phyloP scores from a whole-genome alignment of 768 basidiomycete species.

The Agrocybe pediades region DNA sequence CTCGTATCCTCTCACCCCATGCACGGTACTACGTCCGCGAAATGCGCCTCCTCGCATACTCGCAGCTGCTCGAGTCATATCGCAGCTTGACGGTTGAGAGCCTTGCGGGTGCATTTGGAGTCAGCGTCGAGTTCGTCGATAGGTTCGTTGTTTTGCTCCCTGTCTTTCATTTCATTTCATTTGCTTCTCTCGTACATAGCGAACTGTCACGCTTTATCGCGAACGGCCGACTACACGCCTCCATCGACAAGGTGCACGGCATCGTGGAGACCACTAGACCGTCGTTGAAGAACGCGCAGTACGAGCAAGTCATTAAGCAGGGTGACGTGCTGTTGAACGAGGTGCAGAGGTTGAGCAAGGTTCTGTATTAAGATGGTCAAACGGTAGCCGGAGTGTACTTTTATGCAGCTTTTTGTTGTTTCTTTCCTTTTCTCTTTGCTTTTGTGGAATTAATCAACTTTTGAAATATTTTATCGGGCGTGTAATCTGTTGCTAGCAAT shows the following conservation, averaged over 20 bases:
- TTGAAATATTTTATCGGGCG: too few species aligned
- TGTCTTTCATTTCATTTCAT: background rate
- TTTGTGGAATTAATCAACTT: too few species aligned
- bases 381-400: too few species aligned
- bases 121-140: conserved; percentile 86
- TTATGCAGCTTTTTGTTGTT: too few species aligned
- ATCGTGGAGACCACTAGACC: conserved; percentile 90
- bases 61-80: conserved; percentile 91
- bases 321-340: conserved; percentile 36
- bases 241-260: conserved; percentile 91
- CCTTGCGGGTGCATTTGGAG: conserved; percentile 86
- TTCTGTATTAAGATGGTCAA: background rate
- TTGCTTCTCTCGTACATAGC: conserved; percentile 35
- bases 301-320: conserved; percentile 88
- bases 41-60: conserved; percentile 94
- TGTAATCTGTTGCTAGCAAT: too few species aligned
- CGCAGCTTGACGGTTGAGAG: conserved; percentile 87
- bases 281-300: conserved; percentile 73
- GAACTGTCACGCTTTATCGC: conserved; percentile 94
- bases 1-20: conserved; percentile 83
- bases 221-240: conserved; percentile 64
- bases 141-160: conserved; percentile 59
- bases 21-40: conserved; percentile 90
- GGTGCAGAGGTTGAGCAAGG: background rate
- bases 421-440: too few species aligned